phyloP scores from a whole-genome alignment of 805 yeast genomes.

The Scheffersomyces stipitis region DNA sequence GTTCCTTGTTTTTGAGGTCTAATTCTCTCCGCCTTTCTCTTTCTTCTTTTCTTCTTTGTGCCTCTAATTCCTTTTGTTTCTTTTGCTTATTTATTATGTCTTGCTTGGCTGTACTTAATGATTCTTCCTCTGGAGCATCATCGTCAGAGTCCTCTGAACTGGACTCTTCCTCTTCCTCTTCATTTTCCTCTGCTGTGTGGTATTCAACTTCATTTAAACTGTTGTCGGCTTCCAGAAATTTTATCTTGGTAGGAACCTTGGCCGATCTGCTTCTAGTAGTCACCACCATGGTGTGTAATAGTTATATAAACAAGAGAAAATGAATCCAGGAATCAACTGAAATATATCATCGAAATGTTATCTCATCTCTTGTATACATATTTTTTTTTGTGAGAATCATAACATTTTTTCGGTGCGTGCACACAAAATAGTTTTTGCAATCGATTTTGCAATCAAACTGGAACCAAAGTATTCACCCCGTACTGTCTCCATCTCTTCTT shows the following conservation, averaged over 20 bases:
- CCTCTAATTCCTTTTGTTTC: conserved; percentile 19
- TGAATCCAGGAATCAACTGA: no score
- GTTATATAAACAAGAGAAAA: no score
- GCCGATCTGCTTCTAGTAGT: conserved; percentile 29
- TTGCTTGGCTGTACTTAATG: conserved; percentile 27
- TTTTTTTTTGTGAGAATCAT: conserved; percentile 1
- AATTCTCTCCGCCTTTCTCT: conserved; percentile 37
- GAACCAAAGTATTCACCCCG: conserved; percentile 32
- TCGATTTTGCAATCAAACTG: conserved; percentile 8
- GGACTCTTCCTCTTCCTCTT: conserved; percentile 11
- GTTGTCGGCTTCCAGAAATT: conserved; percentile 30
- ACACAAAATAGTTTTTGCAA: not conserved
- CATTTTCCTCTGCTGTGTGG: conserved; percentile 15
- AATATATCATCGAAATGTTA: no score
- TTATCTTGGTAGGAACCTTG: conserved; percentile 26
- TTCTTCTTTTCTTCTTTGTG: conserved; percentile 24
- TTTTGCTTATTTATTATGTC: conserved; percentile 25
- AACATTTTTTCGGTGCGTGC: conserved; percentile 10
- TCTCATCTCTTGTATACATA: conserved; percentile 3
- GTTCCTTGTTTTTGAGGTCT: conserved; percentile 32
- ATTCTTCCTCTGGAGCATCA: conserved; percentile 48
- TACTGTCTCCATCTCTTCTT: conserved; percentile 32
- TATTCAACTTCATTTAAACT: conserved; percentile 13
- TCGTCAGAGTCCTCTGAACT: conserved; percentile 21
- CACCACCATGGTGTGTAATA: conserved; percentile 30